A percentile compares a stretch with the other conserved stretches of the same genome.
phyloP scores from a whole-genome alignment of 2,329 filamentous ascomycete genomes.

The Aspergillus brasiliensis region DNA sequence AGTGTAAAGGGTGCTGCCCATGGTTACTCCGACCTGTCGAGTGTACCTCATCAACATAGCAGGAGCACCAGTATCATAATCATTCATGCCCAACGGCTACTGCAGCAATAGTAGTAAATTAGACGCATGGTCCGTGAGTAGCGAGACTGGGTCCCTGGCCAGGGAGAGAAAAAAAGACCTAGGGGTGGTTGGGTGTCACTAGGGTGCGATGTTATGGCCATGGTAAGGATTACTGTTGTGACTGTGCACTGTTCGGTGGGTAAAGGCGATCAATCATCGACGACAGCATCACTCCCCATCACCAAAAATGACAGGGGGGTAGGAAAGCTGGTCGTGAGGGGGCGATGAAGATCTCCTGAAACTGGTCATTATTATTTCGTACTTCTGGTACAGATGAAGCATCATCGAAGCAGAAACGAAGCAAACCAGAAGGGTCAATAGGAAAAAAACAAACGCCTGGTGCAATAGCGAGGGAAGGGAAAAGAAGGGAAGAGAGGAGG shows the following conservation, averaged over 20 bases:
- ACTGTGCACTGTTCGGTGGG: slow-evolving; percentile 1
- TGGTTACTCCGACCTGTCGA: slow-evolving; percentile 5
- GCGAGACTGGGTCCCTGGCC: slow-evolving; percentile 24
- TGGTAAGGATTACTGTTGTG: slow-evolving; percentile 11
- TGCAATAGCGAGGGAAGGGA: background rate
- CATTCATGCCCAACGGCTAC: slow-evolving; percentile 34
- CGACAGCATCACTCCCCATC: background rate
- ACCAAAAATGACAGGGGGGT: background rate
- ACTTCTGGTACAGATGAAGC: background rate
- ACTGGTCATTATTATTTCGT: background rate
- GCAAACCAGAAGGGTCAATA: background rate
- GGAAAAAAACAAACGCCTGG: background rate
- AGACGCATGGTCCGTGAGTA: slow-evolving; percentile 25
- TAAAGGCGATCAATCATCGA: slow-evolving; percentile 1
- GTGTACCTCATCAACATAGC: slow-evolving; percentile 1
- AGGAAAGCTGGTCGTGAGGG: background rate
- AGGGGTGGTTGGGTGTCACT: slow-evolving; percentile 1
- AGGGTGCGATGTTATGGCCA: background rate
- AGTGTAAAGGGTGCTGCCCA: background rate
- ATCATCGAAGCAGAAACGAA: background rate
- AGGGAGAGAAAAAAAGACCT: slow-evolving; percentile 13
- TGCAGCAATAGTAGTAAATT: slow-evolving; percentile 26
- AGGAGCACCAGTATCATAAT: slow-evolving; percentile 10
- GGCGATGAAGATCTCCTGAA: background rate
- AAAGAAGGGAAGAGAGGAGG: background rate